phyloP scores from a whole-genome alignment of 805 yeast genomes.

The Metschnikowia noctiluminum region DNA sequence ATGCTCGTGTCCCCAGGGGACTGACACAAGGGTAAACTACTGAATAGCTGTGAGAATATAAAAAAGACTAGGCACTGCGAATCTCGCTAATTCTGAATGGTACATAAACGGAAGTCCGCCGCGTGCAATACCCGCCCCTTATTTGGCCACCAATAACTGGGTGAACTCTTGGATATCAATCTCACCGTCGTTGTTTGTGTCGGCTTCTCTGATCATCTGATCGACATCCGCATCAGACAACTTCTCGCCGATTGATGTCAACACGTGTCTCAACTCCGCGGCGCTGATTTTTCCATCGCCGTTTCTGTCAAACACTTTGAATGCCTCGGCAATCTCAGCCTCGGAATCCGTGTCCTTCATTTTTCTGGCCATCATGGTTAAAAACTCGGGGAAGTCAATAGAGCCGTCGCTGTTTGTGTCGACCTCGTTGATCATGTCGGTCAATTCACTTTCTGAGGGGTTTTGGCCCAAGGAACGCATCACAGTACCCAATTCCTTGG shows the following conservation, averaged over 20 bases:
- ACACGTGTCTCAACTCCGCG: conserved; percentile 93
- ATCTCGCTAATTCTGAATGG: not conserved
- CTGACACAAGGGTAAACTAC: not conserved
- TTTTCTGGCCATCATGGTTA: conserved; percentile 50
- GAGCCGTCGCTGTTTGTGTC: conserved; percentile 92
- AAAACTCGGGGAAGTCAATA: conserved; percentile 47
- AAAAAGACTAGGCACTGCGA: not conserved
- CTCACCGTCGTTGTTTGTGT: conserved; percentile 93
- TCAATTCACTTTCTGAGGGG: conserved; percentile 93
- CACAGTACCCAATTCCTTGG: conserved; percentile 93
- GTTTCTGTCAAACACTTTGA: conserved; percentile 93
- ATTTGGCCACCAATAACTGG: conserved; percentile 77
- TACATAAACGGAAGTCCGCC: not conserved
- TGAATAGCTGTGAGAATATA: not conserved
- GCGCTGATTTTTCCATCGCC: conserved; percentile 97
- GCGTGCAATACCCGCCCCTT: conserved; percentile 12
- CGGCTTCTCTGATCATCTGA: conserved; percentile 96
- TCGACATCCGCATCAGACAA: conserved; percentile 95
- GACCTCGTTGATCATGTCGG: conserved; percentile 96
- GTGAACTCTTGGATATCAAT: conserved; percentile 97
- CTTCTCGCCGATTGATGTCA: conserved; percentile 96
- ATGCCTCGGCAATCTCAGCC: conserved; percentile 96
- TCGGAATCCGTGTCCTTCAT: conserved; percentile 96
- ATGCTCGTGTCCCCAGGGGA: not conserved
- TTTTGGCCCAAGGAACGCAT: conserved; percentile 99